These are phyloP conservation scores for Mycena alexandri DNA, from an alignment of 768 basidiomycete genomes.

Conservation along the genomic window DNA sequence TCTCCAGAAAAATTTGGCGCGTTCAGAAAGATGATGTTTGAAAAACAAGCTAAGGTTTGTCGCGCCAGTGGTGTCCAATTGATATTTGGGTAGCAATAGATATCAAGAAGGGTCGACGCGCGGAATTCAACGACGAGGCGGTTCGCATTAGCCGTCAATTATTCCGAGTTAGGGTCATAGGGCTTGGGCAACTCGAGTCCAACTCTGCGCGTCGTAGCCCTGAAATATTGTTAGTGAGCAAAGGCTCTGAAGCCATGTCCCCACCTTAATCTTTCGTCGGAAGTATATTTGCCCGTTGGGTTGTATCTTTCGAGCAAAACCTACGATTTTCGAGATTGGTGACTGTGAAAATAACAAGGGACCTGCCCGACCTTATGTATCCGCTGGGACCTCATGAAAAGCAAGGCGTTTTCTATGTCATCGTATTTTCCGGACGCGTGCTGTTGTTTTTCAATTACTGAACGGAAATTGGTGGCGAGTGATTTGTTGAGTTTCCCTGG, in stretches of 20 bases:
- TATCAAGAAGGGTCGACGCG: too few relatives aligned
- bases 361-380: conserved; percentile 74
- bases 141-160: background rate
- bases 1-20: too few relatives aligned
- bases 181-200: conserved; percentile 85
- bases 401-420: conserved; percentile 70
- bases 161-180: conserved; percentile 41
- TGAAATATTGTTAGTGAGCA: conserved; percentile 14
- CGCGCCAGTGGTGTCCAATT: too few relatives aligned
- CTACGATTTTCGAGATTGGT: conserved; percentile 53
- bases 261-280: conserved; percentile 78
- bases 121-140: too few relatives aligned
- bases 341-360: background rate
- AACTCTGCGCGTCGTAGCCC: conserved; percentile 86
- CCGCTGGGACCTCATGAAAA: conserved; percentile 80
- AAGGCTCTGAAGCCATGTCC: background rate
- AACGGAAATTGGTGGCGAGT: conserved; percentile 66
- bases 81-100: too few relatives aligned
- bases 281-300: conserved; percentile 82
- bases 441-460: conserved; percentile 61
- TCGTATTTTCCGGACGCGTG: conserved; percentile 40
- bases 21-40: too few relatives aligned
- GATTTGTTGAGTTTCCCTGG: conserved; percentile 54
- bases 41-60: too few relatives aligned
- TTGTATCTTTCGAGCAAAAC: conserved; percentile 88